phyloP scores from a whole-genome alignment of 1,284 basidiomycete species.

The Pascua guehoae region DNA sequence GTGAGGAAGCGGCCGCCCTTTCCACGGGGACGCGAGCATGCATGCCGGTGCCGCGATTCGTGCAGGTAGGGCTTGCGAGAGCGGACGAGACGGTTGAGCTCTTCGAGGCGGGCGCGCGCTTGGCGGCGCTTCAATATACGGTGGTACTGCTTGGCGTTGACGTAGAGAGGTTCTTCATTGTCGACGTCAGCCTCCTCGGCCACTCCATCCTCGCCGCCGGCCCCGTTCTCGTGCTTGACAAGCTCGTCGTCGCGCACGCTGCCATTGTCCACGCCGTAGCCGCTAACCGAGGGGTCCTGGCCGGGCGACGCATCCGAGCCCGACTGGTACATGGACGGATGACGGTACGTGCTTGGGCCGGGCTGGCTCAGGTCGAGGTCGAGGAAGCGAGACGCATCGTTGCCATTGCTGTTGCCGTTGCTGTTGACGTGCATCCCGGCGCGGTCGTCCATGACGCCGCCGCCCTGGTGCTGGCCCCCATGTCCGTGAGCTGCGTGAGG shows the following conservation, averaged over 20 bases:
- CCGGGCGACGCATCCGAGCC: constrained; percentile 14
- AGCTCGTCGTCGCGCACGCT: constrained; percentile 15
- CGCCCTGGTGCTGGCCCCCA: background rate
- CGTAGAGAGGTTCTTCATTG: constrained; percentile 92
- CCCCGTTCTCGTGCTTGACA: constrained; percentile 25
- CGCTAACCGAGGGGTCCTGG: constrained; percentile 4
- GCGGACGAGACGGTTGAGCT: constrained; percentile 82
- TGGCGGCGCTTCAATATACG: constrained; percentile 89
- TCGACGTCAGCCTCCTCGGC: constrained; percentile 43
- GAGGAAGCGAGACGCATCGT: constrained; percentile 26
- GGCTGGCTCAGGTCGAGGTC: constrained; percentile 32
- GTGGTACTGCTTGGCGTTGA: constrained; percentile 96
- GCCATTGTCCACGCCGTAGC: constrained; percentile 1
- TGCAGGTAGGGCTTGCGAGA: constrained; percentile 97
- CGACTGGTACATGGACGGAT: constrained; percentile 9
- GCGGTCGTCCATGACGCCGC: constrained; percentile 4
- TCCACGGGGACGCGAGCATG: constrained; percentile 91
- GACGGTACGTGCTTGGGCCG: constrained; percentile 30
- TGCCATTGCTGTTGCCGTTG: constrained; percentile 10
- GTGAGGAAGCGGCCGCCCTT: constrained; percentile 96
- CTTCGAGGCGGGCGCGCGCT: constrained; percentile 81
- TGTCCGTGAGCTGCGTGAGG: background rate
- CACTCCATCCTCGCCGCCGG: constrained; percentile 8
- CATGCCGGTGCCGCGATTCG: constrained; percentile 95
- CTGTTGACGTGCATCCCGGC: constrained; percentile 2